Evolutionary conservation across 257 asterid species (phyloP).

Genomic region (Ophiorrhiza pumila): DNA sequence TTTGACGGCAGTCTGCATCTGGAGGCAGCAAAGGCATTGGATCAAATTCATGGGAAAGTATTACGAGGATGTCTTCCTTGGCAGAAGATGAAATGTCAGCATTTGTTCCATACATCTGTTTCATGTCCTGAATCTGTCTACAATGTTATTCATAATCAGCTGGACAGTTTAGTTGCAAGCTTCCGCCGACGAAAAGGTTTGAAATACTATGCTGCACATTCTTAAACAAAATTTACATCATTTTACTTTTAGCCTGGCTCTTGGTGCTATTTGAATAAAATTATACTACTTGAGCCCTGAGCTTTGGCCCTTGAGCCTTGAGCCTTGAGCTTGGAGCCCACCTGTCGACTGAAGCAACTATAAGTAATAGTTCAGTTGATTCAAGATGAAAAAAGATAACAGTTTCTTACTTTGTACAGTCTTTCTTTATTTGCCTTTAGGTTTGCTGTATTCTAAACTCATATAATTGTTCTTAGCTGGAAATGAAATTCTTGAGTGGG

Average conservation of each 20-base stretch:
- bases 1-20: slow-evolving; percentile 81
- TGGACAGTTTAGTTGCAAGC: slow-evolving; percentile 49
- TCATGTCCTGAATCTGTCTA: slow-evolving; percentile 77
- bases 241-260: background rate
- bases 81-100: slow-evolving; percentile 85
- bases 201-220: background rate
- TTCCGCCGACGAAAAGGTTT: slow-evolving; percentile 45
- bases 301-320: background rate
- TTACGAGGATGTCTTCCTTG: slow-evolving; percentile 67
- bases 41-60: slow-evolving; percentile 69
- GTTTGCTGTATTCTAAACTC: no score
- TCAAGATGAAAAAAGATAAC: no score
- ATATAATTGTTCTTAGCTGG: no score
- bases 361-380: background rate
- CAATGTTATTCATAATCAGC: slow-evolving; percentile 50
- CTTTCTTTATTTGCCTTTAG: background rate
- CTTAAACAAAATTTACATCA: background rate
- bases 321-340: background rate
- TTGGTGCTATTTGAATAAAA: background rate
- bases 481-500: no score
- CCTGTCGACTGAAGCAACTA: background rate
- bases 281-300: background rate
- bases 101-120: slow-evolving; percentile 66
- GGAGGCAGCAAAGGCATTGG: slow-evolving; percentile 92
- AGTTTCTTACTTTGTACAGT: background rate